A percentile compares a stretch with the other conserved stretches of the same genome.
Evolutionary conservation across 179 eudicot species (phyloP).

Genomic region (Sideroxylon spinosum): DNA sequence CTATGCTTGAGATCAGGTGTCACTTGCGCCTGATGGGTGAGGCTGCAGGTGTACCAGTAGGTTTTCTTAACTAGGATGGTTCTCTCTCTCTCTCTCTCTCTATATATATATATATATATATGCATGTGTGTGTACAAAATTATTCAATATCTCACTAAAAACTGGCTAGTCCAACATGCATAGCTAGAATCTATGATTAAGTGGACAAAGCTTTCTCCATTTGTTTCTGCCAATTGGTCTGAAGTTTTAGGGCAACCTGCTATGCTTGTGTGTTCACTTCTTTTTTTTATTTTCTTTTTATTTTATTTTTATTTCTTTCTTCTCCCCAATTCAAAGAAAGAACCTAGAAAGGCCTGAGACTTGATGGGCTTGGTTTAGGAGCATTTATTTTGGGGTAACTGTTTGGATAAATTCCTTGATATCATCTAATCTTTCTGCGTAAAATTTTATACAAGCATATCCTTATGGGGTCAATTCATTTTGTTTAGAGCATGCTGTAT

Average conservation of each 20-base stretch:
- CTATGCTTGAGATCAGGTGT: slow-evolving; percentile 76
- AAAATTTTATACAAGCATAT: background rate
- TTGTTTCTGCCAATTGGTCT: too few relatives aligned
- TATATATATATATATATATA: background rate
- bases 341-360: background rate
- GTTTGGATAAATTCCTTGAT: background rate
- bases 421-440: background rate
- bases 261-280: background rate
- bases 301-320: too few relatives aligned
- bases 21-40: slow-evolving; percentile 90
- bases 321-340: background rate
- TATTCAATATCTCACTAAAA: background rate
- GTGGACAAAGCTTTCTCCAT: background rate
- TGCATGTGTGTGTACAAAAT: background rate
- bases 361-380: background rate
- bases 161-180: background rate
- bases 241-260: background rate
- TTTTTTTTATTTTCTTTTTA: background rate
- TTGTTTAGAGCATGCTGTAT: background rate
- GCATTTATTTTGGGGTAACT: background rate
- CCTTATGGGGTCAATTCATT: background rate
- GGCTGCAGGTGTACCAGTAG: slow-evolving; percentile 13
- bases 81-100: background rate
- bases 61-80: background rate
- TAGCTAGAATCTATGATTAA: background rate